phyloP scores from a whole-genome alignment of 805 yeast genomes.

The Saccharomycopsis vini region DNA sequence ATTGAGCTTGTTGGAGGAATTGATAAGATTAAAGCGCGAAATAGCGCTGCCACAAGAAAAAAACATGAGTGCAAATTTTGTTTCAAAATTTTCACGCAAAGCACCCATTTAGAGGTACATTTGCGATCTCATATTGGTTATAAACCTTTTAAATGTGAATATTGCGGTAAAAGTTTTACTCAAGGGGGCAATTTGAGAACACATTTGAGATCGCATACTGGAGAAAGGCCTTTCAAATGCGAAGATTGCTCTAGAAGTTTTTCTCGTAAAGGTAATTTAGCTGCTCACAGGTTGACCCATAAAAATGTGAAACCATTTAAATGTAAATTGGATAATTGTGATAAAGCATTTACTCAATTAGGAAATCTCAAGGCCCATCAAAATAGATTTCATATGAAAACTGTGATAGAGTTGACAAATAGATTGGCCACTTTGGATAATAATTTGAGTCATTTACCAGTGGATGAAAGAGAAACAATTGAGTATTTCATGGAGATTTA shows the following conservation, averaged over 20 bases:
- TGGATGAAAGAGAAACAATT: constrained; percentile 58
- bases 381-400: constrained; percentile 72
- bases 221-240: constrained; percentile 85
- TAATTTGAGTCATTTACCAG: constrained; percentile 39
- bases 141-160: constrained; percentile 73
- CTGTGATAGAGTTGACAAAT: constrained; percentile 58
- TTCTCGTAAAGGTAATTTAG: constrained; percentile 85
- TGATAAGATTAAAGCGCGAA: constrained; percentile 43
- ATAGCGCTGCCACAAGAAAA: constrained; percentile 30
- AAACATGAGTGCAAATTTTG: constrained; percentile 71
- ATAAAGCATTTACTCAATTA: constrained; percentile 79
- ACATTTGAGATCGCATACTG: constrained; percentile 79
- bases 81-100: constrained; percentile 70
- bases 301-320: constrained; percentile 67
- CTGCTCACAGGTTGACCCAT: constrained; percentile 81
- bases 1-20: constrained; percentile 72
- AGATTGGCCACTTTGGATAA: constrained; percentile 56
- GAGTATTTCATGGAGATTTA: constrained; percentile 74
- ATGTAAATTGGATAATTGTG: constrained; percentile 75
- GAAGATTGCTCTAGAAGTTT: constrained; percentile 66
- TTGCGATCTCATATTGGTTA: constrained; percentile 79
- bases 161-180: constrained; percentile 73
- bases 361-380: constrained; percentile 94
- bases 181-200: constrained; percentile 88
- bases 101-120: constrained; percentile 89